These are phyloP conservation scores for Nicotiana tomentosiformis DNA, from an alignment of 257 asterid species.

Conservation along the genomic window DNA sequence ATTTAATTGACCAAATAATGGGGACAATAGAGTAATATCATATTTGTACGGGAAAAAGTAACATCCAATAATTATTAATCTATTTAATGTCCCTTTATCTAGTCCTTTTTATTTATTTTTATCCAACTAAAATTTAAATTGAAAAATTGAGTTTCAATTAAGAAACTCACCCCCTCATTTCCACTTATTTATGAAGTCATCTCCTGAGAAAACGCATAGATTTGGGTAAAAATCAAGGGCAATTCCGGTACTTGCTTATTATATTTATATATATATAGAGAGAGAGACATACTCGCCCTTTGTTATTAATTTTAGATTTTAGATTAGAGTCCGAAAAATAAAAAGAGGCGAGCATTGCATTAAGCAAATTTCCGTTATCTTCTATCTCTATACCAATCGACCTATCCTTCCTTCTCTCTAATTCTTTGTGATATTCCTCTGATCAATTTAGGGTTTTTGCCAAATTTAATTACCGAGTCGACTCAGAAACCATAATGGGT, in stretches of 20 bases:
- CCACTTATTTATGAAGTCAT: neutral
- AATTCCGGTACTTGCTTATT: neutral
- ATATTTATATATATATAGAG: neutral
- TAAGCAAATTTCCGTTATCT: slow-evolving; percentile 17
- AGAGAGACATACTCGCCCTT: neutral
- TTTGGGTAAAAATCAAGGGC: neutral
- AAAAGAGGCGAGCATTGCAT: neutral
- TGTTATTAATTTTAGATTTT: too few relatives aligned
- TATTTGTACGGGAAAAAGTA: neutral
- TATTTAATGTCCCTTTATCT: too few relatives aligned
- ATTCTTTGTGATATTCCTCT: neutral
- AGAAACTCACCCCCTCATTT: neutral
- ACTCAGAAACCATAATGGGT: slow-evolving; percentile 37
- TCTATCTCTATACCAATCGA: slow-evolving; percentile 20
- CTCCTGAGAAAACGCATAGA: neutral
- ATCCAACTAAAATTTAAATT: neutral
- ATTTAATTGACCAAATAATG: neutral
- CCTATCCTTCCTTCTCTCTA: slow-evolving; percentile 1
- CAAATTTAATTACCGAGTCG: slow-evolving; percentile 3
- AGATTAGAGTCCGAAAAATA: too few relatives aligned
- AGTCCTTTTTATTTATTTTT: neutral
- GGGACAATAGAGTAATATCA: neutral
- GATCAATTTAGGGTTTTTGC: slow-evolving; percentile 43
- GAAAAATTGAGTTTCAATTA: too few relatives aligned
- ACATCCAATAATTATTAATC: too few relatives aligned